These are phyloP conservation scores for Schizophyllum commune DNA, from an alignment of 1,284 basidiomycete species.

Conservation along the genomic window DNA sequence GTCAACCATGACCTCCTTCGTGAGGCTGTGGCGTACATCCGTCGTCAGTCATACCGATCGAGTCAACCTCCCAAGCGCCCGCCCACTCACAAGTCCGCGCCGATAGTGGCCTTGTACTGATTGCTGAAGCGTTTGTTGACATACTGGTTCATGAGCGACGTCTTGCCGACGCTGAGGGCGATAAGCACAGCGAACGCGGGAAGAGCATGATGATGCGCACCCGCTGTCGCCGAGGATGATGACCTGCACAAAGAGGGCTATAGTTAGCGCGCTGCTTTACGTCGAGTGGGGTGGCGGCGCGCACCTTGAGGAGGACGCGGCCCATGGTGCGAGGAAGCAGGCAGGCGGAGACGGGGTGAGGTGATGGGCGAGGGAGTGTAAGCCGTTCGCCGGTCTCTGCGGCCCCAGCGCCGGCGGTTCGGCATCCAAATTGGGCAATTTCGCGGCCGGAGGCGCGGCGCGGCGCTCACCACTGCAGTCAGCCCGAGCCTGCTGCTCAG, in stretches of 20 bases:
- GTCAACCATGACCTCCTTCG: constrained; percentile 98
- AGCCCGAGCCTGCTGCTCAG: neutral
- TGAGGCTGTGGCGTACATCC: constrained; percentile 52
- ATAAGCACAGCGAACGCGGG: constrained; percentile 11
- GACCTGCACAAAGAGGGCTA: constrained; percentile 46
- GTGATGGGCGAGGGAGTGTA: constrained; percentile 10
- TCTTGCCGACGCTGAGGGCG: constrained; percentile 87
- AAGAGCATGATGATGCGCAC: constrained; percentile 41
- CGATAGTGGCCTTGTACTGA: constrained; percentile 98
- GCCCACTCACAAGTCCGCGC: constrained; percentile 74
- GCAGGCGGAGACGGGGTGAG: constrained; percentile 13
- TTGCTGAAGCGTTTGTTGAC: constrained; percentile 99
- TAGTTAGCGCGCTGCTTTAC: neutral
- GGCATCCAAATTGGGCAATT: neutral
- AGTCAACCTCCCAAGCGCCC: constrained; percentile 6
- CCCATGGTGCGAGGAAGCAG: constrained; percentile 44
- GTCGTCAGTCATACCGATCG: constrained; percentile 13
- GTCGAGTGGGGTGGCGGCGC: constrained; percentile 7
- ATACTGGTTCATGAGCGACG: constrained; percentile 99
- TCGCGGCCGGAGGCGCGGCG: neutral
- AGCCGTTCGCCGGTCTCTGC: constrained; percentile 4
- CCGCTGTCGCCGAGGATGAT: constrained; percentile 98
- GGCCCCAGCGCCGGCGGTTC: too few relatives aligned
- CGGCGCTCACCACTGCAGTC: neutral
- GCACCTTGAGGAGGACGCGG: constrained; percentile 91